Conservation (phyloP, 805 yeast species). For the Candida pseudofarinosa region DNA sequence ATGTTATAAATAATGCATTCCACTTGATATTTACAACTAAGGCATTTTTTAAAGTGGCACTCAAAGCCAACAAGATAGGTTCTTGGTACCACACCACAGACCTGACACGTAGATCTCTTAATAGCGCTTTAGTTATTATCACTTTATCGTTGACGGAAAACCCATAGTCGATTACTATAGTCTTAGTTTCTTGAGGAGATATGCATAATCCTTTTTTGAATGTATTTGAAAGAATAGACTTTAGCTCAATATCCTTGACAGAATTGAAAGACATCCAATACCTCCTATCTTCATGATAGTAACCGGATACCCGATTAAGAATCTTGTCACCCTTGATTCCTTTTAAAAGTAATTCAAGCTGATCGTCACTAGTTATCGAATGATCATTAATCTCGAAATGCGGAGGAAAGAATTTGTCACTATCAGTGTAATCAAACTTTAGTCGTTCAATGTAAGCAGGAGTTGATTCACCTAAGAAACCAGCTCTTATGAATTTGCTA, state of each 20-base stretch:
- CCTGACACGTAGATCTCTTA: conserved; percentile 19
- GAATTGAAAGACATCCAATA: conserved; percentile 2
- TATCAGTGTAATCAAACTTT: background rate
- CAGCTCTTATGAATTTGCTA: conserved; percentile 15
- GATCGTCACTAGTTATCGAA: conserved; percentile 13
- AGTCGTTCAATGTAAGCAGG: conserved; percentile 10
- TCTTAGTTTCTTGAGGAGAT: conserved; percentile 16
- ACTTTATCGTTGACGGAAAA: conserved; percentile 13
- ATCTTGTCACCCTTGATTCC: background rate
- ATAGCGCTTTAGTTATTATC: conserved; percentile 15
- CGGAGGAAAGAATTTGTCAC: conserved; percentile 11
- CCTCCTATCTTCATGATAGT: conserved; percentile 9
- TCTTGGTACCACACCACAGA: conserved; percentile 20
- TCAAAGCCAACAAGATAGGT: conserved; percentile 17
- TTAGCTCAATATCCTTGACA: conserved; percentile 6
- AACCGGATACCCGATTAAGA: conserved; percentile 3
- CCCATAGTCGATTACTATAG: conserved; percentile 17
- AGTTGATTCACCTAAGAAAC: conserved; percentile 21
- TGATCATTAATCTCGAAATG: conserved; percentile 17
- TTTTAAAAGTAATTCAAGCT: conserved; percentile 7
- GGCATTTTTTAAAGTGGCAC: conserved; percentile 18
- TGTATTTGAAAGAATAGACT: conserved; percentile 10
- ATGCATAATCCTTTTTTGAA: conserved; percentile 12
- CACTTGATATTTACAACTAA: conserved; percentile 28
- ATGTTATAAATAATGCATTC: conserved; percentile 15